Conservation (phyloP, 2,329 filamentous ascomycete genomes). For the Cadophora sp. region DNA sequence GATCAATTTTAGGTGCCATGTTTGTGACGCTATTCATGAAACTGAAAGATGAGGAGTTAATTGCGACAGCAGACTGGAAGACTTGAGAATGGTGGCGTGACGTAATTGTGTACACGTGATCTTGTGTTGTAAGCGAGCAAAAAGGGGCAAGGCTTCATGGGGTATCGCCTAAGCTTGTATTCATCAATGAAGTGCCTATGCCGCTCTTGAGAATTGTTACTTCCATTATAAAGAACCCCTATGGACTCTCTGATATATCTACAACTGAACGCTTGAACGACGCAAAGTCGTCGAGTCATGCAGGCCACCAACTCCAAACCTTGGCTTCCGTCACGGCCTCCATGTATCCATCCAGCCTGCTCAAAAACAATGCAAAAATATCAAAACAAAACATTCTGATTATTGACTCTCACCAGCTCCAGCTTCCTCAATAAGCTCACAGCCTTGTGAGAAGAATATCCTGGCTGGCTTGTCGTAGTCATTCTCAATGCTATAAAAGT, state of each 20-base stretch:
- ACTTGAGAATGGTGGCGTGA: not conserved
- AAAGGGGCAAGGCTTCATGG: no score
- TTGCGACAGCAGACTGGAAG: not conserved
- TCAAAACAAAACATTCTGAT: slow-evolving; percentile 11
- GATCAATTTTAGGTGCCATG: slow-evolving; percentile 62
- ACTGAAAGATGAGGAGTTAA: not conserved
- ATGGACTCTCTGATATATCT: not conserved
- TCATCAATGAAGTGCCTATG: no score
- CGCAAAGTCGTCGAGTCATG: slow-evolving; percentile 3
- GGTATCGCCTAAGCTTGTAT: no score
- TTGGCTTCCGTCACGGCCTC: not conserved
- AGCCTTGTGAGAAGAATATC: slow-evolving; percentile 93
- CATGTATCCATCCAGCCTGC: slow-evolving; percentile 14
- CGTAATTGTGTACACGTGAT: slow-evolving; percentile 1
- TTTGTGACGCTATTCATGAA: not conserved
- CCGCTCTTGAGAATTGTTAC: no score
- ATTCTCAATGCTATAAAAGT: slow-evolving; percentile 92
- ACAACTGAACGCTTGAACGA: slow-evolving; percentile 1
- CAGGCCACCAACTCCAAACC: slow-evolving; percentile 8
- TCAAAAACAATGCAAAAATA: slow-evolving; percentile 14
- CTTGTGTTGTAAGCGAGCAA: not conserved
- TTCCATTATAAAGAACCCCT: not conserved
- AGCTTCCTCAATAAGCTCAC: slow-evolving; percentile 54
- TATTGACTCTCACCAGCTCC: slow-evolving; percentile 22
- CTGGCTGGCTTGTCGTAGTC: slow-evolving; percentile 74